A percentile compares a stretch with the other conserved stretches of the same genome.
These are phyloP conservation scores for Ceratocystis variospora DNA, from an alignment of 2,329 filamentous ascomycete species.

Conservation along the genomic window DNA sequence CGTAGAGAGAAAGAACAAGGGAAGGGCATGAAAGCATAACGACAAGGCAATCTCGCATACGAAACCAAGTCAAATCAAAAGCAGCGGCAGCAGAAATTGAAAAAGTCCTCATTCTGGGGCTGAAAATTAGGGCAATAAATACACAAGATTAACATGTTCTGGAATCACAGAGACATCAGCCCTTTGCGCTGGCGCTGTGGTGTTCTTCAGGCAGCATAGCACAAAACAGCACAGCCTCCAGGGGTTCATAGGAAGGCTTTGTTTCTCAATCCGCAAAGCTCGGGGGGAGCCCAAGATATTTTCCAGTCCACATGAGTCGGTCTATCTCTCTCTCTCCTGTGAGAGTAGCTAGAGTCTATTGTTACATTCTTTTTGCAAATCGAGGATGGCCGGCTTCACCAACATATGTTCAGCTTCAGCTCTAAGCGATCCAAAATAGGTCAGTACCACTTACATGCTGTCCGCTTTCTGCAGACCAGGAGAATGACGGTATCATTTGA, in stretches of 20 bases:
- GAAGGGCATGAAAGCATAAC: no score
- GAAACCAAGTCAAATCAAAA: no score
- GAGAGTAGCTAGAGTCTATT: not conserved
- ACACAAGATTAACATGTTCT: not conserved
- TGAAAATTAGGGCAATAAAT: not conserved
- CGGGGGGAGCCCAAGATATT: not conserved
- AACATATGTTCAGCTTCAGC: not conserved
- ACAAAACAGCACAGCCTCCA: not conserved
- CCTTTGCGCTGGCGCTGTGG: not conserved
- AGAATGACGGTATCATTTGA: no score
- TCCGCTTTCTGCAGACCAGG: no score
- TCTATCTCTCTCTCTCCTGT: no score
- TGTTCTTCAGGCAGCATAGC: not conserved
- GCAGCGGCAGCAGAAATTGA: no score
- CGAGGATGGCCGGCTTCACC: not conserved
- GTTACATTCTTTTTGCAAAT: not conserved
- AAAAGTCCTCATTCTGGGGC: not conserved
- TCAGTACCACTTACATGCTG: not conserved
- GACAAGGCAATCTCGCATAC: no score
- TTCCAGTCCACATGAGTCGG: no score
- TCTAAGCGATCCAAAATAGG: not conserved
- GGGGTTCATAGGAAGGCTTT: not conserved
- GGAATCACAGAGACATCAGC: constrained; percentile 1
- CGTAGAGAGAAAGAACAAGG: not conserved
- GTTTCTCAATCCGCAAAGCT: not conserved